Base-by-base conservation (phyloP, 2,329 filamentous ascomycete species). In the Phialemonium atrogriseum region DNA sequence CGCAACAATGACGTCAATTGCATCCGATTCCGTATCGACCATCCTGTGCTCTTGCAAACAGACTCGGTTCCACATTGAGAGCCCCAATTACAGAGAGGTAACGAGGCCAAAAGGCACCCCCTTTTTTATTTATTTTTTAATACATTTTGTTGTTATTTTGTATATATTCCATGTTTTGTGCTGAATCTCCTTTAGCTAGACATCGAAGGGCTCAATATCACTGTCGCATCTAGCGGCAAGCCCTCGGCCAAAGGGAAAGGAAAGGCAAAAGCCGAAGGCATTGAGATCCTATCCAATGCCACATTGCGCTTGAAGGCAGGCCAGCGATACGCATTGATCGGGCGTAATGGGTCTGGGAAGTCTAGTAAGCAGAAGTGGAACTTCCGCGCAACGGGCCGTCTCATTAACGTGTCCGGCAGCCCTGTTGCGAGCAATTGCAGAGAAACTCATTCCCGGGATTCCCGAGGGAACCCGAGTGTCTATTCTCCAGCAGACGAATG, bases 281-380 rank as follows among this genome's bases (percentile, higher is more conserved):
- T 67, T n/a, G 84, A 91, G 51, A 71, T 93, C 5, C 63, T 93
- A 4, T 64, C 64, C 8, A 74, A 81, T 51, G 81, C 80, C 2
- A 77, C 77, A 35, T 58, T 93, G 21, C 73, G 77, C 15, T 59
- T 93, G 4, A 84, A 89, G 42, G 73, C 77, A 30, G 80, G 82
- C 0, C 66, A 77, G 27, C 70, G 82, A 38, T 93, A 93, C 62
- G 84, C 84, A 0, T 62, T 93, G 2, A 65, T 89, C 13, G 86
- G 85, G 0, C 70, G 83, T 6, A 93, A 93, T 55, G 85, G 85
- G 1, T 81, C 78, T 2, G 86, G 85, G 5, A 93, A 93, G 50
- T 88, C 83, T 4, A 89, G 77, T 80, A 55, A 53, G 68, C 23
- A 10, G 23, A 10, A 9, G 8, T 5, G 17, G 5, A 10, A n/a